Evolutionary conservation across 164 flowering plant genomes (phyloP).

Genomic region (Stephania cephalantha): DNA sequence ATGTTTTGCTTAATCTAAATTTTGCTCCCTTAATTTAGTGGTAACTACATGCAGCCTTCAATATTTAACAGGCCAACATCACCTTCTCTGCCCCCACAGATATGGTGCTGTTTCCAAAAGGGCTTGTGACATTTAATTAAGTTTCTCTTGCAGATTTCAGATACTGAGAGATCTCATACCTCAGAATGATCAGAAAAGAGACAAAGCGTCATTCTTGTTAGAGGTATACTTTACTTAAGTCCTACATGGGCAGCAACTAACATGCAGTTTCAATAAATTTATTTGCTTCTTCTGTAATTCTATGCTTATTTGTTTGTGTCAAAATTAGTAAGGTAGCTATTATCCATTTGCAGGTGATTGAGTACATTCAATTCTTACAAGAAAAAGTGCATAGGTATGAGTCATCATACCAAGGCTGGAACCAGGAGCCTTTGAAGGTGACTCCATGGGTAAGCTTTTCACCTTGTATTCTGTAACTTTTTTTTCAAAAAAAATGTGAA

Average conservation of each 20-base stretch:
- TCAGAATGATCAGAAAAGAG: constrained; percentile 87
- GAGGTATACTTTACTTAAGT: constrained; percentile 46
- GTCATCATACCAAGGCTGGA: constrained; percentile 57
- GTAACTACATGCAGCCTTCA: too few relatives aligned
- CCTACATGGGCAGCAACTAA: background rate
- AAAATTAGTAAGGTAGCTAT: background rate
- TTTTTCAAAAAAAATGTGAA: background rate
- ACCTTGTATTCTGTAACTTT: background rate
- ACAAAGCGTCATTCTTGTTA: constrained; percentile 86
- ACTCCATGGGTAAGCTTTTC: constrained; percentile 57
- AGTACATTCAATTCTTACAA: constrained; percentile 67
- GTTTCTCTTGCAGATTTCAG: constrained; percentile 59
- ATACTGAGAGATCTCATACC: constrained; percentile 85
- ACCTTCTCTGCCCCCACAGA: background rate
- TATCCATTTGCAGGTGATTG: constrained; percentile 57
- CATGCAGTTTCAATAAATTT: background rate
- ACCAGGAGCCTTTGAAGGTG: constrained; percentile 51
- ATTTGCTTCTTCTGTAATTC: background rate
- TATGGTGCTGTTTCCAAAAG: background rate
- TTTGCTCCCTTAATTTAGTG: too few relatives aligned
- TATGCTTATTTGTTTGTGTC: background rate
- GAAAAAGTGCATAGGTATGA: constrained; percentile 65
- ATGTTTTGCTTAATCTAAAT: too few relatives aligned
- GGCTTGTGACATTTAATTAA: background rate
- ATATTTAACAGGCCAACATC: too few relatives aligned